phyloP scores from a whole-genome alignment of 495 filamentous ascomycete species.

The Penicillium crystallinum region DNA sequence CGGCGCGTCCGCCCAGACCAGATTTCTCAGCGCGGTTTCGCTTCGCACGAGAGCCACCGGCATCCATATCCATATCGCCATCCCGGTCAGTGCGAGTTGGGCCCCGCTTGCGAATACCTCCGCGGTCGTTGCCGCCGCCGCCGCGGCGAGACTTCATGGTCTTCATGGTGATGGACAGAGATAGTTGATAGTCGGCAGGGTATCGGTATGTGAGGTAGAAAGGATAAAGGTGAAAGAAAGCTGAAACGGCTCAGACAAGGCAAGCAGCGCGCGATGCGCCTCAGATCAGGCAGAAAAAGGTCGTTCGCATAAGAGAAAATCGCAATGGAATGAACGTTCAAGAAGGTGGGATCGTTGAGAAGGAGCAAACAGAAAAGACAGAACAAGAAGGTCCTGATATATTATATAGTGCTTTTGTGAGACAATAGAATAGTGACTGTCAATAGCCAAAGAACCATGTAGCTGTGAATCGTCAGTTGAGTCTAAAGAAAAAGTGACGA shows the following conservation, averaged over 20 bases:
- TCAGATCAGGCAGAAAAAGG: conserved; percentile 14
- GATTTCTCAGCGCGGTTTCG: conserved; percentile 29
- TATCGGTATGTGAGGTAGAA: background rate
- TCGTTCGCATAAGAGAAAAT: conserved; percentile 20
- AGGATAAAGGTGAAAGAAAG: conserved; percentile 1
- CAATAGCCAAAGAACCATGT: background rate
- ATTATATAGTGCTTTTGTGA: background rate
- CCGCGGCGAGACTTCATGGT: conserved; percentile 33
- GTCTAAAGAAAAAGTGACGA: conserved; percentile 27
- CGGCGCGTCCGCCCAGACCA: conserved; percentile 1
- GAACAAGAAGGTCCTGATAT: background rate
- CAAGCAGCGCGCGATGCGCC: conserved; percentile 26
- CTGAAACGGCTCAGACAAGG: conserved; percentile 9
- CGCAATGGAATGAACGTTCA: background rate
- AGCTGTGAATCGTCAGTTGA: background rate
- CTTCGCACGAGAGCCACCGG: conserved; percentile 34
- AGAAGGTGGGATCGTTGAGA: background rate
- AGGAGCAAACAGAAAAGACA: conserved; percentile 1
- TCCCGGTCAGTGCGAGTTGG: conserved; percentile 61
- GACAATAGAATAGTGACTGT: background rate
- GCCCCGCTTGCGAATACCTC: conserved; percentile 69
- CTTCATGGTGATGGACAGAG: conserved; percentile 26
- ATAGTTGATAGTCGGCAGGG: conserved; percentile 3
- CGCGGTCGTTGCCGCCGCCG: conserved; percentile 40
- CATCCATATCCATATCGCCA: conserved; percentile 79